Evolutionary conservation across 108 stramenopile genomes (phyloP), one percentile per base, ranked within the genome.

Genomic region (Discostella stelligeroides): DNA sequence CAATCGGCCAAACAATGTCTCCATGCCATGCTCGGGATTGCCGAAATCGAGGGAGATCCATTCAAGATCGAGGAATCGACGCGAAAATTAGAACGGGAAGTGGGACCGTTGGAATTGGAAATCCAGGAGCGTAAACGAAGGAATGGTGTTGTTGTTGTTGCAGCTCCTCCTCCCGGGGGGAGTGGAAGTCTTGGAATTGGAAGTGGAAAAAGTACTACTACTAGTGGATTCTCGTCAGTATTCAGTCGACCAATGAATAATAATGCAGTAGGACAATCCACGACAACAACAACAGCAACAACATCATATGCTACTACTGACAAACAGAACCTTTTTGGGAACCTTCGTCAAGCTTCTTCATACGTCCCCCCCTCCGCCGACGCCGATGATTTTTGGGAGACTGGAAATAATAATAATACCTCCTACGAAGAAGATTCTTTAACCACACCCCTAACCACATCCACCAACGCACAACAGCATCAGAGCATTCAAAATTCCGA

Each of bases 21-120:
- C 17, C 80, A 82, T 10, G 86, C 88, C 49, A 90, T 93, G 92
- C 81, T 84, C 53, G 89, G 83, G 6, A 46, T 93, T 27, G 92
- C 92, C 15, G 86, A 88, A 67, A 76, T 90, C 8, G 89, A 87
- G 45, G 89, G 89, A 15, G 87, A 89, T 67, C 64, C 79, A 1
- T 81, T 85, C 68, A 82, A 85, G 60, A 68, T 86, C 21, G 57
- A 74, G 51, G 88, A 89, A 39, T 66, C 90, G 30, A 77, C 85
- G 50, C 63, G 78, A 1, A 75, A 79, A 43, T 21, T 89, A 29
- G 84, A 88, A 55, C 83, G 85, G 24, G 92, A 94, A 40, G 62
- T 94, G 28, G 60, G 46, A 4, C 90, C 92, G 15, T 63, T 94
- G 38, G 59, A 81, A 24, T 72, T 75, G 30, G 92, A 94, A 76